Base-by-base conservation (phyloP, 176 grass and related monocot genomes). In the Saccharum officinarum region DNA sequence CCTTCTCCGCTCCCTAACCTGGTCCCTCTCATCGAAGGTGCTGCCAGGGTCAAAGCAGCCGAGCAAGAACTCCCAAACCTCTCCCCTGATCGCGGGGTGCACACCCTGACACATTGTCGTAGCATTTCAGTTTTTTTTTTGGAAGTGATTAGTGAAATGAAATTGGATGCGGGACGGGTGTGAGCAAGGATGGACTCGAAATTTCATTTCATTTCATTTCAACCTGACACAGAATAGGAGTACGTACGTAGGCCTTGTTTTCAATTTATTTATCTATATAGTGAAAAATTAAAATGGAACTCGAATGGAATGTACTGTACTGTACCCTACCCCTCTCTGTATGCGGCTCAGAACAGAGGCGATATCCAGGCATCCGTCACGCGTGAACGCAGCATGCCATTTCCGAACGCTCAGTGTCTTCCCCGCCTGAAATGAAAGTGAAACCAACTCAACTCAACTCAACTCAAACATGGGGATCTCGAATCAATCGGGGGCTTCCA, bases 21-120 rank as follows among this genome's bases (percentile, higher is more conserved):
- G 79, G 23, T 98, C 96, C 77, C 93, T 69, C 47, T 95, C 96
- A 28, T 98, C 96, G 30, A 92, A 91, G 41, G 89, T 94, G 88
- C 96, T 95, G 55, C 76, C 87, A 10, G 93, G 96, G 45, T 98
- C 91, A 69, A 88, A 98, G 69, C 93, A 98, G 40, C 96, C 96
- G 60, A 98, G 89, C 57, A 98, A 86, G 73, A 98, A 98, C 75
- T 95, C 96, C 96, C 96, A 98, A 72, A 98, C 96, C 75, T 98
- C 93, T 64, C 91, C 91, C 78, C 96, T 94, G 62, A 98, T 91
- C 25, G 96, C 82, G 67, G 96, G 96, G 91, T 98, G 96, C 42
- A 98, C 91, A 75, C 96, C 96, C 96, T 98, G 69, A 77, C 16
- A 80, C 20, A n/a, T 55, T n/a, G n/a, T n/a, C n/a, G n/a, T n/a